Evolutionary conservation across 2,329 filamentous ascomycete genomes (phyloP).

Genomic region (Paramyrothecium roridum): DNA sequence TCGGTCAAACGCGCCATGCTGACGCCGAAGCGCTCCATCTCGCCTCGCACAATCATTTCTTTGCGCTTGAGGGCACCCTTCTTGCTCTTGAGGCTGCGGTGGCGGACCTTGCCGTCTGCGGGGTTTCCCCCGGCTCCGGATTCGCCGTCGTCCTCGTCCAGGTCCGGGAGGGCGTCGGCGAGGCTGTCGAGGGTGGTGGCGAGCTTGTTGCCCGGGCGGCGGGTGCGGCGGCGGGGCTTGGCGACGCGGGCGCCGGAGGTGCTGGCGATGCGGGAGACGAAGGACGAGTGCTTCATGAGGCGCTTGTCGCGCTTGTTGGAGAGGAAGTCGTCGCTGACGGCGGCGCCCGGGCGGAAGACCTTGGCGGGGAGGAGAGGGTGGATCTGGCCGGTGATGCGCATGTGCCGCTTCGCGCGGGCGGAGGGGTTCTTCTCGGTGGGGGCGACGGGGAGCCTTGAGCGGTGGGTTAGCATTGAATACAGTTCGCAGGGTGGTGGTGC

Average conservation of each 20-base stretch:
- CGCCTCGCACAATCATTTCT: conserved; percentile 72
- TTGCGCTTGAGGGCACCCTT: conserved; percentile 82
- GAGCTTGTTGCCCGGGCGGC: conserved; percentile 73
- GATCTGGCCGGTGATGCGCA: conserved; percentile 45
- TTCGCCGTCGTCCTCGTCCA: conserved; percentile 43
- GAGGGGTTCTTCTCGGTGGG: conserved; percentile 50
- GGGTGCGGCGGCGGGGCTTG: conserved; percentile 22
- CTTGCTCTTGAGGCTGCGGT: conserved; percentile 70
- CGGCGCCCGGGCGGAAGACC: conserved; percentile 48
- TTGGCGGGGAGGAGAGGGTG: conserved; percentile 50
- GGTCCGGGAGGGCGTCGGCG: conserved; percentile 74
- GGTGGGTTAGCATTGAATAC: neutral
- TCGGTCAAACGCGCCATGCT: conserved; percentile 74
- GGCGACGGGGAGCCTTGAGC: conserved; percentile 23
- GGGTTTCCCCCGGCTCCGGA: conserved; percentile 43
- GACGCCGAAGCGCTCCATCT: conserved; percentile 79
- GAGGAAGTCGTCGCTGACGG: conserved; percentile 57
- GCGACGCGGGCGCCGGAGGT: conserved; percentile 21
- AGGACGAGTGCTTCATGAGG: conserved; percentile 73
- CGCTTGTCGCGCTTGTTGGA: conserved; percentile 82
- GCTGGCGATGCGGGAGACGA: conserved; percentile 75
- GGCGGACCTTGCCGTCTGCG: conserved; percentile 59
- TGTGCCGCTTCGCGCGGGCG: conserved; percentile 53
- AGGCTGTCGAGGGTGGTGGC: conserved; percentile 71
- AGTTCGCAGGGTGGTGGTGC: rapidly evolving